Conservation (phyloP, 129 eudicot genomes). For the Glebionis coronaria region DNA sequence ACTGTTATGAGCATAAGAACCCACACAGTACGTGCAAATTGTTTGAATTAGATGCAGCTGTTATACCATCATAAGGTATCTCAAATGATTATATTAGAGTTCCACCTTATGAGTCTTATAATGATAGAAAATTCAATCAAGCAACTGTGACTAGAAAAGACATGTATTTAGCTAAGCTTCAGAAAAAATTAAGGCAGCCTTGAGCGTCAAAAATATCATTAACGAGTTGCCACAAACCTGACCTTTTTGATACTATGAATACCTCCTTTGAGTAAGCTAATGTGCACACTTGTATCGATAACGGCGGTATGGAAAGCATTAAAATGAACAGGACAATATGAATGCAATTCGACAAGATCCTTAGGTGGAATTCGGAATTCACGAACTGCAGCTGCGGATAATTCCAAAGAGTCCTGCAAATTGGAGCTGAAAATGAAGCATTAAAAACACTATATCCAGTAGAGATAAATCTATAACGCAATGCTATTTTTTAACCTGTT, state of each 20-base stretch:
- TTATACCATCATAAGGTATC: too few species aligned
- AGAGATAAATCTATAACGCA: too few species aligned
- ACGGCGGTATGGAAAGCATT: conserved; percentile 93
- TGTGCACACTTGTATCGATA: conserved; percentile 76
- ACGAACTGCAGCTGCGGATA: conserved; percentile 81
- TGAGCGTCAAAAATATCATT: conserved; percentile 15
- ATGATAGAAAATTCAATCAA: too few species aligned
- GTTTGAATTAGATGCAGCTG: too few species aligned
- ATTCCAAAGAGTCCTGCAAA: conserved; percentile 65
- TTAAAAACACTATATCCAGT: conserved; percentile 37
- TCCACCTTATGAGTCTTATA: too few species aligned
- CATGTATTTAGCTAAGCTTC: conserved; percentile 12
- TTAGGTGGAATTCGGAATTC: conserved; percentile 92
- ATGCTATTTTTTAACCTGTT: too few species aligned
- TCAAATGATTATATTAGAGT: too few species aligned
- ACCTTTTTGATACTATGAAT: conserved; percentile 51
- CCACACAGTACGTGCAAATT: too few species aligned
- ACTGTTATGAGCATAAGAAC: too few species aligned
- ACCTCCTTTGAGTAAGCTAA: conserved; percentile 68
- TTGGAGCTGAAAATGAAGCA: conserved; percentile 60
- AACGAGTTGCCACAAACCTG: conserved; percentile 56
- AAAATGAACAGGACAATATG: conserved; percentile 95
- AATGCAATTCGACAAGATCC: conserved; percentile 91
- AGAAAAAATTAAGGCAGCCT: neutral
- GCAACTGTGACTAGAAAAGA: conserved; percentile 41